A percentile compares a stretch with the other conserved stretches of the same genome.
These are phyloP conservation scores for Botrytis galanthina DNA, from an alignment of 2,329 filamentous ascomycete species.

Conservation along the genomic window DNA sequence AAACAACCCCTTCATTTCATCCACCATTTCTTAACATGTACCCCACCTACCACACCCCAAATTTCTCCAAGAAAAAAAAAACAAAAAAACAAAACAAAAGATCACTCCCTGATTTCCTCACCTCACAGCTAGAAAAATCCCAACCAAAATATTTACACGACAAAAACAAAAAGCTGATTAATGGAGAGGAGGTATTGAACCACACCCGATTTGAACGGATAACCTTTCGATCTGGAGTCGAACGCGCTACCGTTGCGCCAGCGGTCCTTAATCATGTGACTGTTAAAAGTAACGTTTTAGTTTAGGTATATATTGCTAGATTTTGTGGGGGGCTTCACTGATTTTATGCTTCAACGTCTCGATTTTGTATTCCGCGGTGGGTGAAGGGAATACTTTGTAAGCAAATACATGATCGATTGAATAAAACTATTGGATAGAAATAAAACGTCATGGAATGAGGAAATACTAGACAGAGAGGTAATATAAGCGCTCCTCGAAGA, in stretches of 20 bases:
- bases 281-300: slow-evolving; percentile 15
- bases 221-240: slow-evolving; percentile 38
- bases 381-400: neutral
- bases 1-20: neutral
- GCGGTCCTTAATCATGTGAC: slow-evolving; percentile 19
- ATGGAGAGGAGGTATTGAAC: slow-evolving; percentile 25
- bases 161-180: neutral
- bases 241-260: slow-evolving; percentile 31
- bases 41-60: neutral
- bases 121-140: fast-evolving
- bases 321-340: neutral
- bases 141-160: too few species aligned
- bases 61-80: neutral
- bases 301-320: neutral
- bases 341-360: neutral
- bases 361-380: neutral
- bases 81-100: too few species aligned
- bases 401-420: neutral
- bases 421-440: neutral
- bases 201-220: slow-evolving; percentile 36
- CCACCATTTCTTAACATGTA: neutral
- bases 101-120: neutral
- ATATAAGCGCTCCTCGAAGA: neutral
- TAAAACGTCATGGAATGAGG: neutral
- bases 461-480: too few species aligned